A percentile compares a stretch with the other conserved stretches of the same genome.
Conservation (phyloP, 2,329 filamentous ascomycete species). For the Tothia fuscella region DNA sequence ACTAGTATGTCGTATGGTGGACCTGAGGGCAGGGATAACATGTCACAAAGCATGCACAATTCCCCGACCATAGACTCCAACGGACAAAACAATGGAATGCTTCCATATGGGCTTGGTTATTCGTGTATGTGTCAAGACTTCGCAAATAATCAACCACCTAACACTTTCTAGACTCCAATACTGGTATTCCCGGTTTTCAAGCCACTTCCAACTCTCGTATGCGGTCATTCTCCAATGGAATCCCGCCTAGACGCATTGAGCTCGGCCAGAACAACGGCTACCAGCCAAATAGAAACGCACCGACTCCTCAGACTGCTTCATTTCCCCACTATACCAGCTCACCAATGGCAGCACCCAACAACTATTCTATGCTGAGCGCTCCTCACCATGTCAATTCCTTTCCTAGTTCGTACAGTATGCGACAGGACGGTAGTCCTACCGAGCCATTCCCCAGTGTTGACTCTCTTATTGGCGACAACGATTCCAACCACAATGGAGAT, state of each 20-base stretch:
- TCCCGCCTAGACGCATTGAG: slow-evolving; percentile 27
- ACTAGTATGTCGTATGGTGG: slow-evolving; percentile 34
- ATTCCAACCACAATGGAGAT: neutral
- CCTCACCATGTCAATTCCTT: slow-evolving; percentile 28
- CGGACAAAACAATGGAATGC: slow-evolving; percentile 15
- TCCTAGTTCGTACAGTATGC: slow-evolving; percentile 25
- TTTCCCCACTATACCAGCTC: slow-evolving; percentile 29
- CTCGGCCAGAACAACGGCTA: slow-evolving; percentile 26
- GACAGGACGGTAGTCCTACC: slow-evolving; percentile 10
- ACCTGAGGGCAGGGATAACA: slow-evolving; percentile 15
- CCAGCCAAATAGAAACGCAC: slow-evolving; percentile 21
- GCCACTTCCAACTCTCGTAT: slow-evolving; percentile 21
- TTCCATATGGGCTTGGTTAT: slow-evolving; percentile 11
- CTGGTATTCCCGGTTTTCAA: slow-evolving; percentile 28
- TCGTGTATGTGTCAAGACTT: slow-evolving; percentile 15
- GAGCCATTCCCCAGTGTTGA: slow-evolving; percentile 6
- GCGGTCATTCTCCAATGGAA: slow-evolving; percentile 27
- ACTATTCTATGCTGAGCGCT: slow-evolving; percentile 26
- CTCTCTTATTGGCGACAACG: slow-evolving; percentile 1
- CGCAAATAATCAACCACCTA: slow-evolving; percentile 16
- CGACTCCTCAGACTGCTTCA: slow-evolving; percentile 27
- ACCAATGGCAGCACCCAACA: slow-evolving; percentile 26
- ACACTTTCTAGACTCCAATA: slow-evolving; percentile 19
- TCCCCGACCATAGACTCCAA: slow-evolving; percentile 18
- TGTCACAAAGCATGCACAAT: slow-evolving; percentile 19